phyloP scores from a whole-genome alignment of 2,329 filamentous ascomycete genomes.

The Corynespora cassiicola region DNA sequence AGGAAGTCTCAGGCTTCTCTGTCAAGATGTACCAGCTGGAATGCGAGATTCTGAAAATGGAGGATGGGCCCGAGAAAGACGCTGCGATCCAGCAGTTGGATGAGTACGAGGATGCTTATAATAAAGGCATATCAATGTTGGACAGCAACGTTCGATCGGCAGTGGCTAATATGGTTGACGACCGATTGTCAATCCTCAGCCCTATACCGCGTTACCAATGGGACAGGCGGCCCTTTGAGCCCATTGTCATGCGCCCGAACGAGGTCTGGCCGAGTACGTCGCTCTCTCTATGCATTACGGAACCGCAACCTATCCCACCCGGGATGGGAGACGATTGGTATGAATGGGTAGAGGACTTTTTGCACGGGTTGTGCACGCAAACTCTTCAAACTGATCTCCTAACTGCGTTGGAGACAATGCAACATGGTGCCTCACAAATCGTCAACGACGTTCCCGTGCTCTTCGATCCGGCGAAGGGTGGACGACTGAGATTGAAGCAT shows the following conservation, averaged over 20 bases:
- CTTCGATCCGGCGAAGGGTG: constrained; percentile 38
- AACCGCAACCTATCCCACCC: constrained; percentile 56
- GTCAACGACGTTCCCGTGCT: constrained; percentile 33
- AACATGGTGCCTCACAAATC: constrained; percentile 34
- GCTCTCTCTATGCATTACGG: constrained; percentile 69
- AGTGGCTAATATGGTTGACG: constrained; percentile 27
- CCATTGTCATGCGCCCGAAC: constrained; percentile 61
- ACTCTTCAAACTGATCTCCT: too few species aligned
- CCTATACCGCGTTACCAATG: constrained; percentile 51
- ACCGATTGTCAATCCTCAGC: constrained; percentile 31
- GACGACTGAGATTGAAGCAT: constrained; percentile 36
- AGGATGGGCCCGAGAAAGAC: constrained; percentile 28
- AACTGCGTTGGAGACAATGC: constrained; percentile 33
- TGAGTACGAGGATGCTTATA: constrained; percentile 38
- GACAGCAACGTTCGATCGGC: constrained; percentile 8
- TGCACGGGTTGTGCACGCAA: too few species aligned
- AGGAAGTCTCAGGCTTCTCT: too few species aligned
- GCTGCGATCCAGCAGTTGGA: constrained; percentile 47
- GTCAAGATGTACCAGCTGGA: constrained; percentile 37
- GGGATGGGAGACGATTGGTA: constrained; percentile 16
- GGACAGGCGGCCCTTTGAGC: constrained; percentile 76
- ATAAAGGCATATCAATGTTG: too few species aligned
- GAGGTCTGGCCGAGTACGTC: constrained; percentile 73
- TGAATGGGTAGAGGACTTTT: constrained; percentile 39
- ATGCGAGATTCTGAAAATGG: constrained; percentile 26